Percentiles rank a stretch among this genome's conserved stretches.
These are phyloP conservation scores for Holtermanniella nyarrowii DNA, from an alignment of 768 basidiomycete species.

Conservation along the genomic window DNA sequence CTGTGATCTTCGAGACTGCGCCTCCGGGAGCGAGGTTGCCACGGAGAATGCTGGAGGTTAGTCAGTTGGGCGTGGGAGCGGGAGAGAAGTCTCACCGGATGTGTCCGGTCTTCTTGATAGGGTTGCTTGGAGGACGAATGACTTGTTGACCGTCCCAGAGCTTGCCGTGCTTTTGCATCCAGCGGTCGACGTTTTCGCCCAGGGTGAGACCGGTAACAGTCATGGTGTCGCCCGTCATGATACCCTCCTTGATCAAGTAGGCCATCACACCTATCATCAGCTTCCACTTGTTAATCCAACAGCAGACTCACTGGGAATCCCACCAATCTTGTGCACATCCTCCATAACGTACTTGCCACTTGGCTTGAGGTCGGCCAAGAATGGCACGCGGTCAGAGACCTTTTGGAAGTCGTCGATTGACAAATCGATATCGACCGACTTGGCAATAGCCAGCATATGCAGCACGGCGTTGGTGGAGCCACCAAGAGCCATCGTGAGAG, in stretches of 20 bases:
- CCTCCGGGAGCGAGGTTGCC: conserved; percentile 82
- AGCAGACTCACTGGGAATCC: conserved; percentile 70
- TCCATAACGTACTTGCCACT: conserved; percentile 99
- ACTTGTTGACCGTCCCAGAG: conserved; percentile 67
- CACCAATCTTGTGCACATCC: conserved; percentile 88
- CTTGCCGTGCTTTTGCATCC: conserved; percentile 46
- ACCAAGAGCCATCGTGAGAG: conserved; percentile 73
- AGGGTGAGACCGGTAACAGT: conserved; percentile 89
- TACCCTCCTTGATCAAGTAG: conserved; percentile 72
- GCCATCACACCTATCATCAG: conserved; percentile 58
- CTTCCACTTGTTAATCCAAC: background rate
- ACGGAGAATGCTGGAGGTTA: conserved; percentile 50
- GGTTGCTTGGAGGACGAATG: conserved; percentile 58
- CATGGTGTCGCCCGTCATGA: conserved; percentile 80
- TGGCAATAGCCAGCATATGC: conserved; percentile 34
- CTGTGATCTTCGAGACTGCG: conserved; percentile 85
- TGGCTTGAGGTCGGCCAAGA: conserved; percentile 92
- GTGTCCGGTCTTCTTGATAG: conserved; percentile 80
- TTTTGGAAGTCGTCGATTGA: conserved; percentile 84
- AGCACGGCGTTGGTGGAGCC: conserved; percentile 37
- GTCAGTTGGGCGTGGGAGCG: background rate
- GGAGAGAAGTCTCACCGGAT: conserved; percentile 46
- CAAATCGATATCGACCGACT: conserved; percentile 59
- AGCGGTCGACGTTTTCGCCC: conserved; percentile 77
- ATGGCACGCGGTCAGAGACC: conserved; percentile 84